Percentiles rank a stretch among this genome's conserved stretches.
Evolutionary conservation across 495 filamentous ascomycete genomes (phyloP).

Genomic region (Stereocaulon alpinum): DNA sequence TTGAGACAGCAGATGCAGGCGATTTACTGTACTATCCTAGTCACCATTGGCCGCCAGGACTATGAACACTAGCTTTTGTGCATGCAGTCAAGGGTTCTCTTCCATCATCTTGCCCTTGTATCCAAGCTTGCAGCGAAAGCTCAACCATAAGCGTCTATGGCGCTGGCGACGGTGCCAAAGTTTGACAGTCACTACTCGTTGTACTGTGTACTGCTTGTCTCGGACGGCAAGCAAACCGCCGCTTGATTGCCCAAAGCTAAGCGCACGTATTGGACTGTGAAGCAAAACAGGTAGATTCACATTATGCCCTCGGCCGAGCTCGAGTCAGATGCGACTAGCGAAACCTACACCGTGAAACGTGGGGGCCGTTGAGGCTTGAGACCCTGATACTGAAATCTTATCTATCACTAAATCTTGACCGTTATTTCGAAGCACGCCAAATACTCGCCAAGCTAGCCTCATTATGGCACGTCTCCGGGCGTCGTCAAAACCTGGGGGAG

Average conservation of each 20-base stretch:
- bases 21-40: too few relatives aligned
- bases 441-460: background rate
- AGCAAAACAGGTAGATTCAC: background rate
- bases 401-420: background rate
- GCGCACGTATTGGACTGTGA: background rate
- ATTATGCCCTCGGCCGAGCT: background rate
- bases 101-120: too few relatives aligned
- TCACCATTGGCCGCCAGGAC: too few relatives aligned
- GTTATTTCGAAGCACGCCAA: background rate
- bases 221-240: background rate
- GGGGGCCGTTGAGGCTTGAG: background rate
- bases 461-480: too few relatives aligned
- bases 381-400: background rate
- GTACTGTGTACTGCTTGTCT: too few relatives aligned
- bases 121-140: too few relatives aligned
- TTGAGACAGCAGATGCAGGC: background rate
- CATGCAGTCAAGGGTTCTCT: too few relatives aligned
- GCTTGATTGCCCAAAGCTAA: background rate
- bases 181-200: too few relatives aligned
- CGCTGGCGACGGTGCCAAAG: too few relatives aligned
- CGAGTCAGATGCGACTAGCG: background rate
- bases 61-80: too few relatives aligned
- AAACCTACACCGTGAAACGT: background rate
- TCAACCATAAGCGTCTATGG: too few relatives aligned
- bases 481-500: background rate